Base-by-base conservation (phyloP, 1,284 basidiomycete species). In the Moniliophthora roreri region DNA sequence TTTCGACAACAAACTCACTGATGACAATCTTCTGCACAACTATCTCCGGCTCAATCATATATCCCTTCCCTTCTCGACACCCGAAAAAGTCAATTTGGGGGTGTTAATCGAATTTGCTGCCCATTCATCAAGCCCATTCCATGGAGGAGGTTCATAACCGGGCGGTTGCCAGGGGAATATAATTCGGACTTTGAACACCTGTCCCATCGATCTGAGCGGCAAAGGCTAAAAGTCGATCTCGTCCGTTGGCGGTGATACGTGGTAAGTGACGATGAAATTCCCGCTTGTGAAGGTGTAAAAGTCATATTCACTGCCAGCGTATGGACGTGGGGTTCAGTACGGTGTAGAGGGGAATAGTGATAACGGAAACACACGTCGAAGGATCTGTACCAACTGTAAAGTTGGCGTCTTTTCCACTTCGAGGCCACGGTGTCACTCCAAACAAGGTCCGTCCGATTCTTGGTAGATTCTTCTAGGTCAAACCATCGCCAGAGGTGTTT, bases 301-400 rank as follows among this genome's bases (percentile, higher is more conserved):
- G 64, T 87, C 83, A 64, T 88, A 88, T 66, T 81, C 78, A 23
- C 79, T 81, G 48, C 21, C 39, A 39, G 40, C n/a, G n/a, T n/a
- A n/a, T n/a, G n/a, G n/a, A n/a, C n/a, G n/a, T 24, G 28, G 18
- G 24, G 34, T 48, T 52, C 13, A 28, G 23, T 35, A 34, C n/a
- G 28, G 51, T 34, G 9, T 23, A 16, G 49, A 34, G 38, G n/a
- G 32, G 36, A 24, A 26, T n/a, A 32, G 28, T 11, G 7, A 32
- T 6, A 11, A 32, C 28, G 28, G 11, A 32, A 9, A 66, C 80
- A 61, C 55, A 85, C 80, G 87, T 60, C 24, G 75, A 75, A 2
- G 86, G 86, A 1, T 86, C 86, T 6, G 72, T 60, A 8, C 85
- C 85, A n/a, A 76, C 75, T 13, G 76, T 74, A 64, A 84, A 87